Base-by-base conservation (phyloP, 257 asterid genomes). In the Cinchona pubescens region DNA sequence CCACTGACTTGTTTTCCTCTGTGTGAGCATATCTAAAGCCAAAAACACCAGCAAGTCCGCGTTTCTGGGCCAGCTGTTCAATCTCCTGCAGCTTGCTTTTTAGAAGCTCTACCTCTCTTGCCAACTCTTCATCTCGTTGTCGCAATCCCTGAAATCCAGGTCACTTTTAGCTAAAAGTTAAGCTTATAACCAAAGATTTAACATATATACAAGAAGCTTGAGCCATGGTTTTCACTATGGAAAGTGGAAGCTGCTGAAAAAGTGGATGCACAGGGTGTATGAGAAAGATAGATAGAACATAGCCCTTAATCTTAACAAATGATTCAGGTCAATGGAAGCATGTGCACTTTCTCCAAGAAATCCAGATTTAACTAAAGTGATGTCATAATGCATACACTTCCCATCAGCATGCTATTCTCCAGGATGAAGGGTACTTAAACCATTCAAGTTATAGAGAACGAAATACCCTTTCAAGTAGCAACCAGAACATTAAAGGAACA, bases 31-130 rank as follows among this genome's bases (percentile, higher is more conserved):
- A n/a, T 71, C 79, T 81, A 67, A 77, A 78, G 61, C 76, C 74
- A 77, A 86, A 79, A 71, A 82, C 72, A 69, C 90, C 87, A 42
- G 80, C 56, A 49, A 86, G 88, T 63, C 90, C 88, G 9, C 75
- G 75, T 62, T 79, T 83, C 77, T 76, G 82, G 35, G 87, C 90
- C 29, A 81, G 82, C 71, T 77, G 80, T 48, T 86, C 90, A 49
- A 86, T 55, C 74, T 83, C 90, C 75, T 83, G 75, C 58, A 81
- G 49, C 82, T 83, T 79, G 49, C 42, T 78, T 79, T 59, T 83
- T 8, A 86, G 81, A 49, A 45, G 53, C 74, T 79, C 83, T 15
- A 86, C 72, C 74, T 86, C 87, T 75, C 74, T 75, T 16, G 74
- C 79, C 74, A 86, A 58, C 65, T 80, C 86, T 29, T 83, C 87